phyloP scores from a whole-genome alignment of 495 filamentous ascomycete genomes.

The Immersiella caudata region DNA sequence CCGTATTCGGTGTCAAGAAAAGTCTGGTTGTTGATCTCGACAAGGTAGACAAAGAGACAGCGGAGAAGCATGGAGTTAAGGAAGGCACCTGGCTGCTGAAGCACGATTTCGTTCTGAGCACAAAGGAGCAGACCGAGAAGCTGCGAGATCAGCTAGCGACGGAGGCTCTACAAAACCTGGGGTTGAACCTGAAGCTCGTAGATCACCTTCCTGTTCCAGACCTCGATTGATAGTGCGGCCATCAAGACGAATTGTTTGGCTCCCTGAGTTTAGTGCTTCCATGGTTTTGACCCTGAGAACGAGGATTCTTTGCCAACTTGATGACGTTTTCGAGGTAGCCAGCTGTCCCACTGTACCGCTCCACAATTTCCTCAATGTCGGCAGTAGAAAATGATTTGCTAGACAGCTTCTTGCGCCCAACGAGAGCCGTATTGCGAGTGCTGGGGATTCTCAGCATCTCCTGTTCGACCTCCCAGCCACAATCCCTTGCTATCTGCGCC shows the following conservation, averaged over 20 bases:
- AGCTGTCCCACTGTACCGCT: constrained; percentile 55
- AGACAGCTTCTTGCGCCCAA: constrained; percentile 59
- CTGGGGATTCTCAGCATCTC: constrained; percentile 86
- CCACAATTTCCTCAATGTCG: constrained; percentile 46
- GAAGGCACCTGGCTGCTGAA: constrained; percentile 70
- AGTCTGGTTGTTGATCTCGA: constrained; percentile 75
- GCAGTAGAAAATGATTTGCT: constrained; percentile 18
- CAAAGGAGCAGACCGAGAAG: constrained; percentile 68
- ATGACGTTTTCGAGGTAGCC: constrained; percentile 59
- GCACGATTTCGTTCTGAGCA: constrained; percentile 74
- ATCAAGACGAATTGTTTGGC: constrained; percentile 11
- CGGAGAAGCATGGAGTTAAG: constrained; percentile 65
- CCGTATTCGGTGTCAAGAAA: constrained; percentile 91
- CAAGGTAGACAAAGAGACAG: constrained; percentile 60
- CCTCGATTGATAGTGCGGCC: constrained; percentile 37
- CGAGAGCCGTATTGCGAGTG: constrained; percentile 79
- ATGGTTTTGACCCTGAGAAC: constrained; percentile 31
- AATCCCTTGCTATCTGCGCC: constrained; percentile 61
- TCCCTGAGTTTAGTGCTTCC: constrained; percentile 30
- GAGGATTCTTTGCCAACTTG: constrained; percentile 47
- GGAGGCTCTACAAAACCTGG: constrained; percentile 70
- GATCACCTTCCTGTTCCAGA: constrained; percentile 80
- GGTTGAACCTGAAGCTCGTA: constrained; percentile 73
- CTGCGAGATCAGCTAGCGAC: constrained; percentile 72
- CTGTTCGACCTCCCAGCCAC: constrained; percentile 76